These are phyloP conservation scores for Coniochaeta hoffmannii DNA, from an alignment of 2,329 filamentous ascomycete genomes.

Conservation along the genomic window DNA sequence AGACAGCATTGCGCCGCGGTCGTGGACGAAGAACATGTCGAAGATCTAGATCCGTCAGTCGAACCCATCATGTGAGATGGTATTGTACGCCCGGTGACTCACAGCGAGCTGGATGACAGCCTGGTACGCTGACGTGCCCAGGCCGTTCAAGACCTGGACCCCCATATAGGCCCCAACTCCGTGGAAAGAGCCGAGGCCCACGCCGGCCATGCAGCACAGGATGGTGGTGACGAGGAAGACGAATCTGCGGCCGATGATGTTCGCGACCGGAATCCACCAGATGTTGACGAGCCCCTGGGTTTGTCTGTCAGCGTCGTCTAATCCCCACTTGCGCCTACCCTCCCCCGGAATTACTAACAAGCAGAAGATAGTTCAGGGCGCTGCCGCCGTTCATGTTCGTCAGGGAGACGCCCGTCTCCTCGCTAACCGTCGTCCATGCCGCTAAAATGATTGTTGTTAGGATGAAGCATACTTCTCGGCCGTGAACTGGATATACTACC, in stretches of 20 bases:
- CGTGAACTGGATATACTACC: not conserved
- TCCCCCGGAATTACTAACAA: conserved; percentile 7
- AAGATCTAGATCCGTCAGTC: conserved; percentile 15
- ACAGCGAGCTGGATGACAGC: conserved; percentile 28
- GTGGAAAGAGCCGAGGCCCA: conserved; percentile 23
- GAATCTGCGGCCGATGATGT: conserved; percentile 24
- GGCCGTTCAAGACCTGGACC: conserved; percentile 20
- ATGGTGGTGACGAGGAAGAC: conserved; percentile 26
- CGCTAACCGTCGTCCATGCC: conserved; percentile 30
- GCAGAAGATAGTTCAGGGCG: conserved; percentile 30
- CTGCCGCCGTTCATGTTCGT: conserved; percentile 32
- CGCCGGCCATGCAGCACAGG: conserved; percentile 19
- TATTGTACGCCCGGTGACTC: not conserved
- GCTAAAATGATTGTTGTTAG: conserved; percentile 13
- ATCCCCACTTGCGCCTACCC: not conserved
- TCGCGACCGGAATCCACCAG: conserved; percentile 24
- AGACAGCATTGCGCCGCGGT: conserved; percentile 26
- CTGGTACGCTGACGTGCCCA: conserved; percentile 28
- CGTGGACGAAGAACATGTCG: conserved; percentile 29
- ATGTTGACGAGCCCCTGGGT: conserved; percentile 28
- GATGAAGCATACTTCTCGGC: not conserved
- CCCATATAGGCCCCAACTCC: conserved; percentile 23
- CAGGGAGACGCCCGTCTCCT: conserved; percentile 27
- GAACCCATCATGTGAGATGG: not conserved
- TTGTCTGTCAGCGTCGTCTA: not conserved